Conservation (phyloP, 2,329 filamentous ascomycete species). For the Cordyceps cicadae region DNA sequence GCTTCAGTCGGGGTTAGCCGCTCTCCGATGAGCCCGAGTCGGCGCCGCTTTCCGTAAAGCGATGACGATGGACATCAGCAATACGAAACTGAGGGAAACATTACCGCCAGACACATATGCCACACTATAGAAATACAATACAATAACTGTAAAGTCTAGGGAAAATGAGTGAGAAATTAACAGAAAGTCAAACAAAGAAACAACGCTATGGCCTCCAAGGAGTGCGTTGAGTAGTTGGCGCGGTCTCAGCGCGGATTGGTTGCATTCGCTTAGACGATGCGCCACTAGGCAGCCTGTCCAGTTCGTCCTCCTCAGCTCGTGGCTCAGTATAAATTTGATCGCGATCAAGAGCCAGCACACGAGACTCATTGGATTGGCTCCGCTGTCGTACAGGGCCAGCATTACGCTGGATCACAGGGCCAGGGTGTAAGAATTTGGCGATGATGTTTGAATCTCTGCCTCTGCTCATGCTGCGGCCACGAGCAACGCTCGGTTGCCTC, state of each 20-base stretch:
- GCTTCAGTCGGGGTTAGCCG: background rate
- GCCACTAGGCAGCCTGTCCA: conserved; percentile 20
- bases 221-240: conserved; percentile 17
- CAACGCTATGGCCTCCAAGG: conserved; percentile 3
- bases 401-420: conserved; percentile 31
- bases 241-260: conserved; percentile 21
- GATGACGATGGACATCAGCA: background rate
- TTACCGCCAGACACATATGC: background rate
- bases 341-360: conserved; percentile 6
- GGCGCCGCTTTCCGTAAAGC: background rate
- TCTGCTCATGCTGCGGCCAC: conserved; percentile 30
- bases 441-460: conserved; percentile 36
- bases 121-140: background rate
- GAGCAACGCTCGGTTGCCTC: conserved; percentile 22
- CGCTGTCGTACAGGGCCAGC: conserved; percentile 21
- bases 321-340: conserved; percentile 19
- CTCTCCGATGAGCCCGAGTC: background rate
- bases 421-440: conserved; percentile 40
- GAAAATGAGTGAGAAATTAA: background rate
- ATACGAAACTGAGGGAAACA: background rate
- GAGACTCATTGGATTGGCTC: conserved; percentile 20
- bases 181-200: background rate
- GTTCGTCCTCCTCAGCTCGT: conserved; percentile 19
- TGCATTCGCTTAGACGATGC: conserved; percentile 18
- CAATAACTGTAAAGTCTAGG: background rate